A percentile compares a stretch with the other conserved stretches of the same genome.
These are phyloP conservation scores for Fraxinus anomala DNA, from an alignment of 257 asterid species.

Conservation along the genomic window DNA sequence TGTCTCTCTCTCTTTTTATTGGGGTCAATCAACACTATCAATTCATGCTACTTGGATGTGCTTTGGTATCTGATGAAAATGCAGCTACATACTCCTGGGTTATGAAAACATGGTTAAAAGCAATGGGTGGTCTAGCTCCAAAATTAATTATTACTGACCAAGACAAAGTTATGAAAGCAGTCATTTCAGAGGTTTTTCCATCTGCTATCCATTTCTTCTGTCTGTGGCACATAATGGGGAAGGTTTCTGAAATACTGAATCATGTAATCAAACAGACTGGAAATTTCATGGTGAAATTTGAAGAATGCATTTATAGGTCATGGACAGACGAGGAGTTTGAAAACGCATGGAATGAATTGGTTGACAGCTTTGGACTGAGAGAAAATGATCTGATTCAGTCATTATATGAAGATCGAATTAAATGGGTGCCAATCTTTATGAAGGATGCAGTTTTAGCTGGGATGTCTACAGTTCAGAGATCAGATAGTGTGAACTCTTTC, in stretches of 20 bases:
- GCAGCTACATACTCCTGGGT: constrained; percentile 76
- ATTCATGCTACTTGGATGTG: constrained; percentile 92
- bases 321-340: constrained; percentile 82
- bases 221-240: constrained; percentile 79
- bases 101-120: constrained; percentile 81
- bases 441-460: constrained; percentile 79
- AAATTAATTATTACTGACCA: constrained; percentile 77
- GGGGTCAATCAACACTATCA: constrained; percentile 98
- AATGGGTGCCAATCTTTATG: constrained; percentile 75
- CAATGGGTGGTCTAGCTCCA: constrained; percentile 88
- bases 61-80: constrained; percentile 81
- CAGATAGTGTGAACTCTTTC: constrained; percentile 84
- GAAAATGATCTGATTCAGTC: constrained; percentile 67
- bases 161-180: constrained; percentile 58
- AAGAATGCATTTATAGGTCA: constrained; percentile 74
- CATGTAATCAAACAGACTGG: constrained; percentile 72
- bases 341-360: constrained; percentile 79
- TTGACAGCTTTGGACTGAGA: constrained; percentile 67
- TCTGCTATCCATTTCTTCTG: constrained; percentile 65
- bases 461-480: constrained; percentile 73
- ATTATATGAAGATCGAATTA: constrained; percentile 70
- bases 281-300: constrained; percentile 61
- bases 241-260: constrained; percentile 62
- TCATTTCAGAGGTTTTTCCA: constrained; percentile 63
- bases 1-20: constrained; percentile 76